A percentile compares a stretch with the other conserved stretches of the same genome.
Conservation (phyloP, 192 early-diverging fungal species). For the Backusella morwellensis region DNA sequence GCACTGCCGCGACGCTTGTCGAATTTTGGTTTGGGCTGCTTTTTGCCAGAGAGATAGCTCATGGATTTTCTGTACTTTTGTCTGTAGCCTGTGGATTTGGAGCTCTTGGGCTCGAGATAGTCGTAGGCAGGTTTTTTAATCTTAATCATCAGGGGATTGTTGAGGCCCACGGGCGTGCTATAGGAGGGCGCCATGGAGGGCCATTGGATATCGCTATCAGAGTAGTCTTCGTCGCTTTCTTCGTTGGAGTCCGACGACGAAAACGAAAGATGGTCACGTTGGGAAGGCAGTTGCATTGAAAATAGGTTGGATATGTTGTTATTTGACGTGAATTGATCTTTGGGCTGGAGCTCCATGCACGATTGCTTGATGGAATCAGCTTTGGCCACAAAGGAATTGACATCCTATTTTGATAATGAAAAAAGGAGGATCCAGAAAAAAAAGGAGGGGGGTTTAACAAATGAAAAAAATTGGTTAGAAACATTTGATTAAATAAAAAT, state of each 20-base stretch:
- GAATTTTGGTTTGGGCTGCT: slow-evolving; percentile 4
- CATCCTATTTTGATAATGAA: slow-evolving; percentile 23
- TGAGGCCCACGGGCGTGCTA: neutral
- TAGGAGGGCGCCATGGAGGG: neutral
- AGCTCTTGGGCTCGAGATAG: neutral
- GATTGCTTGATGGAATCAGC: slow-evolving; percentile 30
- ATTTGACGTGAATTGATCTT: neutral
- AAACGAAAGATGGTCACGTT: neutral
- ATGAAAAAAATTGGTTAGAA: neutral
- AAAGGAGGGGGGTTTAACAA: too few relatives aligned
- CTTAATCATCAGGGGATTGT: slow-evolving; percentile 18
- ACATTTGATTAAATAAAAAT: neutral
- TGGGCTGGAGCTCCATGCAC: neutral
- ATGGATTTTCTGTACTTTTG: slow-evolving; percentile 19
- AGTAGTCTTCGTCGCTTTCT: slow-evolving; percentile 8
- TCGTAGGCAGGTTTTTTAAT: slow-evolving; percentile 8
- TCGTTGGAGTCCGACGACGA: slow-evolving; percentile 10
- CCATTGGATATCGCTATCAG: slow-evolving; percentile 8
- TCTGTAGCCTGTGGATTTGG: slow-evolving; percentile 6
- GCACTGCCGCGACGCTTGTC: slow-evolving; percentile 10
- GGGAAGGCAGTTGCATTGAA: neutral
- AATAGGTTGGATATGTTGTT: neutral
- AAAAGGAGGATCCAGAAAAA: neutral
- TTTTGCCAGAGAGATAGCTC: slow-evolving; percentile 2
- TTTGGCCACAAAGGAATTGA: slow-evolving; percentile 35